A percentile compares a stretch with the other conserved stretches of the same genome.
Evolutionary conservation across 139 green algal genomes (phyloP).

Genomic region (Ostreobium quekettii): DNA sequence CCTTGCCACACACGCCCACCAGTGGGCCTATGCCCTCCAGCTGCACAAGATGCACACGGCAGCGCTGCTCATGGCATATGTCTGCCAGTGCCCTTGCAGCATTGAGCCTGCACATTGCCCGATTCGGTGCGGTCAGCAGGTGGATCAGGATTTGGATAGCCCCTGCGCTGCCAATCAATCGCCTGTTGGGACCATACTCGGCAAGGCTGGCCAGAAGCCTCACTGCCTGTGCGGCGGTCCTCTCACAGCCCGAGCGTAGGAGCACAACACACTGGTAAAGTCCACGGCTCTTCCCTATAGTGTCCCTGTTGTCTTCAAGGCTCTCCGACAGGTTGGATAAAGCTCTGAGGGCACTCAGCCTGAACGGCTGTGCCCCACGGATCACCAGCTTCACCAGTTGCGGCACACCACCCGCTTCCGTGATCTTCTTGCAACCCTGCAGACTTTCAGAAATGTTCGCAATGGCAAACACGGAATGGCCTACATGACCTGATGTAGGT

Average conservation of each 20-base stretch:
- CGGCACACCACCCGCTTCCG: neutral
- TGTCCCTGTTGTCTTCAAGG: neutral
- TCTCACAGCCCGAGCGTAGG: too few relatives aligned
- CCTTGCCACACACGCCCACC: neutral
- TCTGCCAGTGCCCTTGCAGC: too few relatives aligned
- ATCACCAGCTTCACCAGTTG: neutral
- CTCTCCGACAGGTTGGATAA: neutral
- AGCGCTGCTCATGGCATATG: too few relatives aligned
- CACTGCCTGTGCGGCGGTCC: too few relatives aligned
- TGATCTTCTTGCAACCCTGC: neutral
- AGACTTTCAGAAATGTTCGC: neutral
- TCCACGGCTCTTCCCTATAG: too few relatives aligned
- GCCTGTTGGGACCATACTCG: too few relatives aligned
- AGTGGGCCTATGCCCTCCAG: neutral
- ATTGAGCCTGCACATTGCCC: too few relatives aligned
- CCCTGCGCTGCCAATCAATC: too few relatives aligned
- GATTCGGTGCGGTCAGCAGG: too few relatives aligned
- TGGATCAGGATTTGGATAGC: too few relatives aligned
- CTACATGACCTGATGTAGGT: constrained; percentile 4
- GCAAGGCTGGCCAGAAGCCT: too few relatives aligned
- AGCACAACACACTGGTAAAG: too few relatives aligned
- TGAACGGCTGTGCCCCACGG: neutral
- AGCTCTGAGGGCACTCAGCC: neutral
- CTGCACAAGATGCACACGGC: neutral
- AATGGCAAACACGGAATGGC: neutral